These are phyloP conservation scores for Baorangia bicolor DNA, from an alignment of 768 basidiomycete species.

Conservation along the genomic window DNA sequence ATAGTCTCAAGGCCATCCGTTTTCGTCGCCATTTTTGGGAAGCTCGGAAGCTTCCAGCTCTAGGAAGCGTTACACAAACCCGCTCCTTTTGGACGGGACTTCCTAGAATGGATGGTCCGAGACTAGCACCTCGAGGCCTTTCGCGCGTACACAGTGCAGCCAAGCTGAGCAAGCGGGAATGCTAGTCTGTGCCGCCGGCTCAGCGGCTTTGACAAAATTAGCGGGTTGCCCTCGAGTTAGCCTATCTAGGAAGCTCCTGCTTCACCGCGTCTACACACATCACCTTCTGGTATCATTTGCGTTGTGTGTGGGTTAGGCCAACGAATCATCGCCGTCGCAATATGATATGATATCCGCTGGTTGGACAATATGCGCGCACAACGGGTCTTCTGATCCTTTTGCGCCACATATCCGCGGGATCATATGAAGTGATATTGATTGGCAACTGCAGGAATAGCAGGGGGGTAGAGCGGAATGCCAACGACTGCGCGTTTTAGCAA, in stretches of 20 bases:
- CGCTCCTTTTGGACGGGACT: too few species aligned
- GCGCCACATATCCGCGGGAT: background rate
- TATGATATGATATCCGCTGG: background rate
- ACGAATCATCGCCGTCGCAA: background rate
- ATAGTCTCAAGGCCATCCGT: too few species aligned
- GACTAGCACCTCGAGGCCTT: slow-evolving; percentile 26
- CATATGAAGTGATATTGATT: slow-evolving; percentile 1
- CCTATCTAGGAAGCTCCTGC: background rate
- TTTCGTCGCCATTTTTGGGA: too few species aligned
- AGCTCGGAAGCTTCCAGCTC: too few species aligned
- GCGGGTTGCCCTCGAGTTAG: background rate
- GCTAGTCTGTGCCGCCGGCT: too few species aligned
- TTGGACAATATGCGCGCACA: background rate
- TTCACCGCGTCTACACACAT: background rate
- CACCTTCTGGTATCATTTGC: background rate
- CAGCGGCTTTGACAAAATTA: background rate
- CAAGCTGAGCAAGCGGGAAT: slow-evolving; percentile 9
- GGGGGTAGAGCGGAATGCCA: background rate
- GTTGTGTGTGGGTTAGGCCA: background rate
- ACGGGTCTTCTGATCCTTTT: background rate
- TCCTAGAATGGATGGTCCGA: too few species aligned
- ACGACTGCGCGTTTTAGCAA: background rate
- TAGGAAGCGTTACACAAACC: too few species aligned
- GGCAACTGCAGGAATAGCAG: background rate
- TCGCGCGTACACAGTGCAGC: slow-evolving; percentile 26